Evolutionary conservation across 257 asterid species (phyloP).

Genomic region (Henckelia pumila): DNA sequence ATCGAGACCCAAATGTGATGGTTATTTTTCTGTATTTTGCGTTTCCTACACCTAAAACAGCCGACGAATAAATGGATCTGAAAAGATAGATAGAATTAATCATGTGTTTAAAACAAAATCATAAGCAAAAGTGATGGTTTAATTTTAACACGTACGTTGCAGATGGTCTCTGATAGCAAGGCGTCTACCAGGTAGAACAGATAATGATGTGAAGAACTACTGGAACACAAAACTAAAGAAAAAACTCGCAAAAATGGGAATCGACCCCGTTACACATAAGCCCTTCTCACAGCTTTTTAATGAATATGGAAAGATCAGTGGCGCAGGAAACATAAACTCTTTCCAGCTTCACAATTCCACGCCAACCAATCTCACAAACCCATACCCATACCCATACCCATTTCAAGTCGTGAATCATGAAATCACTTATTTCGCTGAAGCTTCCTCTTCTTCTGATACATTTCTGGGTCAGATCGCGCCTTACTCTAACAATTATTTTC

Average conservation of each 20-base stretch:
- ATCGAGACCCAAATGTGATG: too few relatives aligned
- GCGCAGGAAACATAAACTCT: slow-evolving; percentile 36
- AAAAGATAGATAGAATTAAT: too few relatives aligned
- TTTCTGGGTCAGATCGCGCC: slow-evolving; percentile 20
- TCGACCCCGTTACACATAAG: slow-evolving; percentile 97
- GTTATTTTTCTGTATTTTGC: too few relatives aligned
- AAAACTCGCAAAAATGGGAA: slow-evolving; percentile 75
- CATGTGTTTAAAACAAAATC: too few relatives aligned
- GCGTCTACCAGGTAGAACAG: slow-evolving; percentile 87
- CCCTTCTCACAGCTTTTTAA: slow-evolving; percentile 70
- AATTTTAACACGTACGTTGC: too few relatives aligned
- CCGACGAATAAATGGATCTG: not conserved
- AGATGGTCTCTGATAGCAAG: slow-evolving; percentile 94
- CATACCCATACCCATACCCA: slow-evolving; percentile 18
- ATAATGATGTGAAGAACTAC: slow-evolving; percentile 92
- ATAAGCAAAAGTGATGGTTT: too few relatives aligned
- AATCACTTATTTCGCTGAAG: slow-evolving; percentile 34
- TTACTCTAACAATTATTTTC: slow-evolving; percentile 40
- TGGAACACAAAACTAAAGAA: slow-evolving; percentile 98
- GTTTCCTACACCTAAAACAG: too few relatives aligned
- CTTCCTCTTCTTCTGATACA: slow-evolving; percentile 36
- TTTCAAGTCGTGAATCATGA: slow-evolving; percentile 18
- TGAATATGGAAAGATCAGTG: slow-evolving; percentile 71
- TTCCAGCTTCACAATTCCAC: slow-evolving; percentile 27
- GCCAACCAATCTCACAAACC: slow-evolving; percentile 2